A percentile compares a stretch with the other conserved stretches of the same genome.
Conservation (phyloP, 2,329 filamentous ascomycete species). For the Colletotrichum gloeosporioides region DNA sequence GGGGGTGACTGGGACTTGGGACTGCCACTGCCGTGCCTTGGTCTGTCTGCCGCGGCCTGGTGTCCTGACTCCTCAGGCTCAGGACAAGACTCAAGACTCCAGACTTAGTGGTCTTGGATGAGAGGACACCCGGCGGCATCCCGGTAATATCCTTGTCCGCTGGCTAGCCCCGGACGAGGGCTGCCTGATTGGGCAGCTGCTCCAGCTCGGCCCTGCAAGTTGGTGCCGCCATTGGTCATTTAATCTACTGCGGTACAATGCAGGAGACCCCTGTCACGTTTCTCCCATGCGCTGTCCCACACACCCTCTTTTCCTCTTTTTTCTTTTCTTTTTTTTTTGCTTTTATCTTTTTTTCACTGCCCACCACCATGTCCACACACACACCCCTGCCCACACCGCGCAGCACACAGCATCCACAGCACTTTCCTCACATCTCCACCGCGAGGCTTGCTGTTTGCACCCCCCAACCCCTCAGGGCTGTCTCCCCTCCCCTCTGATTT, state of each 20-base stretch:
- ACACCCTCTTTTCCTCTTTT: slow-evolving; percentile 21
- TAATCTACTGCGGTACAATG: slow-evolving; percentile 49
- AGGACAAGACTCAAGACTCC: background rate
- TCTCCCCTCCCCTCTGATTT: background rate
- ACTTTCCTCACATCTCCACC: slow-evolving; percentile 1
- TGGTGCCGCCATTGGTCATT: slow-evolving; percentile 52
- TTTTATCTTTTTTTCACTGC: background rate
- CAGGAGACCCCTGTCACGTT: slow-evolving; percentile 54
- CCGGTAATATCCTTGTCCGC: slow-evolving; percentile 43
- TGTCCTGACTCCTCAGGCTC: background rate
- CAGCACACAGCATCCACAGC: background rate
- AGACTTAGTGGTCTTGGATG: background rate
- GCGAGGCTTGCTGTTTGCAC: background rate
- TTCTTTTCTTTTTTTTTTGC: background rate
- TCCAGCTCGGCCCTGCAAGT: slow-evolving; percentile 43
- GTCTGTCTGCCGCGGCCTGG: background rate
- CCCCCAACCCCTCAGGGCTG: background rate
- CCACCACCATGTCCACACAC: background rate
- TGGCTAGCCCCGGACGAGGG: slow-evolving; percentile 52
- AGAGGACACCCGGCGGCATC: slow-evolving; percentile 12
- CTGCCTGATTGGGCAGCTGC: slow-evolving; percentile 56
- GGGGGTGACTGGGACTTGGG: background rate
- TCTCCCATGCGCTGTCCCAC: slow-evolving; percentile 55
- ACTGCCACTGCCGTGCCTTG: background rate
- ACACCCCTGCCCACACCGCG: background rate